These are phyloP conservation scores for Phaeotremella fagi DNA, from an alignment of 768 basidiomycete genomes.

Conservation along the genomic window DNA sequence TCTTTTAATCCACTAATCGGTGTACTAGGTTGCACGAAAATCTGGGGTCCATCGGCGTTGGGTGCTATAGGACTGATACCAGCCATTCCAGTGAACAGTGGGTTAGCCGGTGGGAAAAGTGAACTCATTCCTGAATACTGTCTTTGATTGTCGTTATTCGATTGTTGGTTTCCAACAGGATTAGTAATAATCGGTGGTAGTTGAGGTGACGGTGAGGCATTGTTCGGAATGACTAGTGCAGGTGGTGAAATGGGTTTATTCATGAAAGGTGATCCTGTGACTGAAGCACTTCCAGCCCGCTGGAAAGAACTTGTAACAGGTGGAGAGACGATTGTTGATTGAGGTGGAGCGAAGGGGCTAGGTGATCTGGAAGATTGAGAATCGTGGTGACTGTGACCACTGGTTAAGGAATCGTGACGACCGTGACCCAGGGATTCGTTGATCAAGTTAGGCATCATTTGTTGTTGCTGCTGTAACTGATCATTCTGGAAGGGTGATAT, in stretches of 20 bases:
- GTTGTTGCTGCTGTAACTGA: conserved; percentile 2
- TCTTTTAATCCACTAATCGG: conserved; percentile 41
- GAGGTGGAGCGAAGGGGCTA: conserved; percentile 17
- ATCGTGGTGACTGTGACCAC: conserved; percentile 10
- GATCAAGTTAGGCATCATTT: not conserved
- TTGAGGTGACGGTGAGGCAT: conserved; percentile 23
- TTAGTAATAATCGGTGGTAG: conserved; percentile 35
- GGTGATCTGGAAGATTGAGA: conserved; percentile 17
- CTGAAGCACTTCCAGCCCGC: conserved; percentile 6
- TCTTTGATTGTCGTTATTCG: conserved; percentile 6
- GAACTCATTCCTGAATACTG: conserved; percentile 15
- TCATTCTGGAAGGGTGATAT: not conserved
- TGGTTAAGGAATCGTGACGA: conserved; percentile 13
- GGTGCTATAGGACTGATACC: conserved; percentile 43
- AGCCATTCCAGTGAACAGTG: conserved; percentile 38
- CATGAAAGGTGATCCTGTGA: conserved; percentile 20
- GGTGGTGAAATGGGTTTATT: conserved; percentile 40
- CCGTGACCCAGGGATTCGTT: conserved; percentile 5
- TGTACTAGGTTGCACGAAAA: conserved; percentile 42
- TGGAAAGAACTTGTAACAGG: conserved; percentile 7
- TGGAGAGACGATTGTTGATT: conserved; percentile 14
- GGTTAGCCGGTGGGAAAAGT: conserved; percentile 36
- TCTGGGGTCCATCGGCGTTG: conserved; percentile 39
- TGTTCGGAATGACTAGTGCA: conserved; percentile 35
- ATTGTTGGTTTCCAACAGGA: not conserved